Percentiles rank a stretch among this genome's conserved stretches.
Evolutionary conservation across 495 filamentous ascomycete genomes (phyloP).

Genomic region (Rhypophila decipiens): DNA sequence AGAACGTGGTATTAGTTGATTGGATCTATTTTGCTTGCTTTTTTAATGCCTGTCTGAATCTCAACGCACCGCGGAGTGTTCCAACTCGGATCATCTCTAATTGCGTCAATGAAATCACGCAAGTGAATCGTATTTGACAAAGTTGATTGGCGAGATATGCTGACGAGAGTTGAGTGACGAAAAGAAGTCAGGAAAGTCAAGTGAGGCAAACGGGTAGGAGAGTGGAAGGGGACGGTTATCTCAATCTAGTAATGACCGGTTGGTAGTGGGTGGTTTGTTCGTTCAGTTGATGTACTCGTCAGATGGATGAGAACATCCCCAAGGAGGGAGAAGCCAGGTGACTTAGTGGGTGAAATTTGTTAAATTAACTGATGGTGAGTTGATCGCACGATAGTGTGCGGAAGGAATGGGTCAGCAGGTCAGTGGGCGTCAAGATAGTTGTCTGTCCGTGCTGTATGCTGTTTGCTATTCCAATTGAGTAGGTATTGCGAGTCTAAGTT

Average conservation of each 20-base stretch:
- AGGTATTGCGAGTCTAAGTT: neutral
- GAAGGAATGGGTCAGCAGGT: neutral
- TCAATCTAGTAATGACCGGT: neutral
- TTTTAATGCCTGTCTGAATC: too few species aligned
- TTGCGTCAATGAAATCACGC: too few species aligned
- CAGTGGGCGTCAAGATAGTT: neutral
- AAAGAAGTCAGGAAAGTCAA: too few species aligned
- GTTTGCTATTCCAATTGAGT: neutral
- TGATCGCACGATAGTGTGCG: neutral
- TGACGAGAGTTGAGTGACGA: too few species aligned
- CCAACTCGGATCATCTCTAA: too few species aligned
- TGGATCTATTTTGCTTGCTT: too few species aligned
- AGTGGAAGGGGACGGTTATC: neutral
- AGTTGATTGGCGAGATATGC: too few species aligned
- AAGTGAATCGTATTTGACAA: too few species aligned
- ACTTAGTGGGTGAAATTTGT: neutral
- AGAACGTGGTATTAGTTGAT: too few species aligned
- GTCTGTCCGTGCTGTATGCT: neutral
- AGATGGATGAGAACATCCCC: neutral
- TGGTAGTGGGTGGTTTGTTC: neutral
- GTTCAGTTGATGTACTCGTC: neutral
- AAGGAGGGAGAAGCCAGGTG: neutral
- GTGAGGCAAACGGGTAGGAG: neutral
- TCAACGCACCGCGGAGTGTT: too few species aligned
- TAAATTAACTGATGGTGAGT: neutral